Evolutionary conservation across 2,329 filamentous ascomycete genomes (phyloP).

Genomic region (Fusarium virguliforme): DNA sequence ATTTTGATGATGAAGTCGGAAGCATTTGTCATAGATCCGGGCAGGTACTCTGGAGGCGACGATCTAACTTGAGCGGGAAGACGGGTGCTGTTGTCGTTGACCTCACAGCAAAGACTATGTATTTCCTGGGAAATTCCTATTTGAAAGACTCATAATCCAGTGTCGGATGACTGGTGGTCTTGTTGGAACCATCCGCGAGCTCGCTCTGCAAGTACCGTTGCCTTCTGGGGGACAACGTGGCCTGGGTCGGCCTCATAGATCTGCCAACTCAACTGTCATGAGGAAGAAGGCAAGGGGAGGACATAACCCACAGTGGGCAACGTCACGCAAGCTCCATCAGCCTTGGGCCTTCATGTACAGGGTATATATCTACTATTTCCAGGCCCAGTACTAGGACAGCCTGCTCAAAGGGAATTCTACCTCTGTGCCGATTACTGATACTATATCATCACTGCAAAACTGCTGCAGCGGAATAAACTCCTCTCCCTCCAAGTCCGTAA

Average conservation of each 20-base stretch:
- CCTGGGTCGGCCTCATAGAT: too few species aligned
- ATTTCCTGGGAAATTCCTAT: too few species aligned
- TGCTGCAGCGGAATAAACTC: constrained; percentile 14
- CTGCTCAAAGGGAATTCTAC: not conserved
- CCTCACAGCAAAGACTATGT: not conserved
- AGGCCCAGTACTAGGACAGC: constrained; percentile 38
- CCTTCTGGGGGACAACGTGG: too few species aligned
- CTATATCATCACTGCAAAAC: constrained; percentile 16
- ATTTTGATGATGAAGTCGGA: too few species aligned
- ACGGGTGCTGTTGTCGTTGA: not conserved
- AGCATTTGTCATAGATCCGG: not conserved
- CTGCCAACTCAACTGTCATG: too few species aligned
- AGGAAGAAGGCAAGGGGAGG: not conserved
- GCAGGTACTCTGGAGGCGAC: not conserved
- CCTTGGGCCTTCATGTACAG: constrained; percentile 1
- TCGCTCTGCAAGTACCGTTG: too few species aligned
- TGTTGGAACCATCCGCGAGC: too few species aligned
- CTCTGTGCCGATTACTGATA: not conserved
- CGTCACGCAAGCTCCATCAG: not conserved
- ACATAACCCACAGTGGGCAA: not conserved
- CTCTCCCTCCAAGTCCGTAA: constrained; percentile 13
- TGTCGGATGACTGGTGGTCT: too few species aligned
- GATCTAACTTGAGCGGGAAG: not conserved
- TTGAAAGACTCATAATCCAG: too few species aligned
- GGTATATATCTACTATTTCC: not conserved